These are phyloP conservation scores for Neurospora sp. DNA, from an alignment of 495 filamentous ascomycete genomes.

Conservation along the genomic window DNA sequence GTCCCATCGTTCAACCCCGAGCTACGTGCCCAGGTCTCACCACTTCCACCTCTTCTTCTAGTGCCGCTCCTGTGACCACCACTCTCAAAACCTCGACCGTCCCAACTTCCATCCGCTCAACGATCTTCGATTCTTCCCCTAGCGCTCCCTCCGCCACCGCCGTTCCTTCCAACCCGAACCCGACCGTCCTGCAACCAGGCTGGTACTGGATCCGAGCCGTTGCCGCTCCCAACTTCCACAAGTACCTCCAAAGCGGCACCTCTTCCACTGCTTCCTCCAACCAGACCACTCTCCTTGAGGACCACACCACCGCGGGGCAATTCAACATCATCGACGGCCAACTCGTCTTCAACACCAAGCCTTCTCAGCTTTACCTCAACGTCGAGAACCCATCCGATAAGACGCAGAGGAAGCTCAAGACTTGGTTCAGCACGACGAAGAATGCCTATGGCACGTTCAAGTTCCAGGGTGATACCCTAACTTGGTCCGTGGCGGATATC, in stretches of 20 bases:
- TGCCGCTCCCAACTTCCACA: constrained; percentile 39
- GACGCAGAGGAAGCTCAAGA: constrained; percentile 22
- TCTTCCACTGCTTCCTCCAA: constrained; percentile 16
- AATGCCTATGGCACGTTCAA: constrained; percentile 40
- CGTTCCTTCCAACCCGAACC: constrained; percentile 23
- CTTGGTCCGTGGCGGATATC: constrained; percentile 32
- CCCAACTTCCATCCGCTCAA: constrained; percentile 1
- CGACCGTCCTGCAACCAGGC: constrained; percentile 30
- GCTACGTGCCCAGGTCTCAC: constrained; percentile 2
- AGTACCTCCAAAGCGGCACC: constrained; percentile 37
- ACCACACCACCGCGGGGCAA: constrained; percentile 35
- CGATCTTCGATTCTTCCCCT: not conserved
- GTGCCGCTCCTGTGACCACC: constrained; percentile 2
- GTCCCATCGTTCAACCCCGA: constrained; percentile 2
- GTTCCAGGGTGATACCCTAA: constrained; percentile 38
- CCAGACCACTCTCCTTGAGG: constrained; percentile 25
- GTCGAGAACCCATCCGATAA: constrained; percentile 30
- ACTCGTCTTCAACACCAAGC: constrained; percentile 28
- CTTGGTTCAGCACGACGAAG: constrained; percentile 16
- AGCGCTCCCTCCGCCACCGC: constrained; percentile 15
- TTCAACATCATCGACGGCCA: constrained; percentile 39
- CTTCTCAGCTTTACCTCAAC: constrained; percentile 11
- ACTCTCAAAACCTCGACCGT: not conserved
- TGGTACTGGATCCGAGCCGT: constrained; percentile 46
- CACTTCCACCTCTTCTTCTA: constrained; percentile 9